Evolutionary conservation across 305 asterid genomes (phyloP).

Genomic region (Fraxinus greggii): DNA sequence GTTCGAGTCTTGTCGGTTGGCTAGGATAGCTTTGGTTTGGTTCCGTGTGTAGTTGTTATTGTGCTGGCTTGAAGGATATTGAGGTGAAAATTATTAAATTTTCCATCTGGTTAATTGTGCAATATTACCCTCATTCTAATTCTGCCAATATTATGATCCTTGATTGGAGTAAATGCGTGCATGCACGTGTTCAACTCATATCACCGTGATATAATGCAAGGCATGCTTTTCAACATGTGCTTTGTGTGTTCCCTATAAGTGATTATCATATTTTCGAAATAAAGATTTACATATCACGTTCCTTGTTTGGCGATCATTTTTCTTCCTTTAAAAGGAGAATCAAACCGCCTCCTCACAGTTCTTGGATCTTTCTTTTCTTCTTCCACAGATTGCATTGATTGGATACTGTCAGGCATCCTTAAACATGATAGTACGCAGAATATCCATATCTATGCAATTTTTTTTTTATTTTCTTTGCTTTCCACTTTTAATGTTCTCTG

Average conservation of each 20-base stretch:
- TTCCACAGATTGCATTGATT: not conserved
- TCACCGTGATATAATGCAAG: not conserved
- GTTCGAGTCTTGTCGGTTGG: conserved; percentile 33
- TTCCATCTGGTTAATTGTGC: conserved; percentile 19
- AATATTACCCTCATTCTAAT: not conserved
- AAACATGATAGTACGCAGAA: not conserved
- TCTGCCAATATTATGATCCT: not conserved
- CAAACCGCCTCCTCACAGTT: not conserved
- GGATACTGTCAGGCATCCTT: not conserved
- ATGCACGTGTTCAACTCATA: not conserved
- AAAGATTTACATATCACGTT: not conserved
- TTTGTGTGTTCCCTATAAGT: not conserved
- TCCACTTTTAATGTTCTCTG: not conserved
- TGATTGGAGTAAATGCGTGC: not conserved
- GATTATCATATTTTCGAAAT: not conserved
- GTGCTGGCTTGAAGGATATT: conserved; percentile 37
- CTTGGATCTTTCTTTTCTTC: not conserved
- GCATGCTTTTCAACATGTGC: not conserved
- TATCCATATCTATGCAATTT: not conserved
- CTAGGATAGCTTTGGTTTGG: conserved; percentile 31
- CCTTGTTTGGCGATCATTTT: not conserved
- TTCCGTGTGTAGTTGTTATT: conserved; percentile 41
- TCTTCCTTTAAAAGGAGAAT: not conserved
- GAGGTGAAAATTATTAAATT: conserved; percentile 27
- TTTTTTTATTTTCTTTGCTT: not conserved